Base-by-base conservation (phyloP, 2,329 filamentous ascomycete species). In the Bisporella sp. region DNA sequence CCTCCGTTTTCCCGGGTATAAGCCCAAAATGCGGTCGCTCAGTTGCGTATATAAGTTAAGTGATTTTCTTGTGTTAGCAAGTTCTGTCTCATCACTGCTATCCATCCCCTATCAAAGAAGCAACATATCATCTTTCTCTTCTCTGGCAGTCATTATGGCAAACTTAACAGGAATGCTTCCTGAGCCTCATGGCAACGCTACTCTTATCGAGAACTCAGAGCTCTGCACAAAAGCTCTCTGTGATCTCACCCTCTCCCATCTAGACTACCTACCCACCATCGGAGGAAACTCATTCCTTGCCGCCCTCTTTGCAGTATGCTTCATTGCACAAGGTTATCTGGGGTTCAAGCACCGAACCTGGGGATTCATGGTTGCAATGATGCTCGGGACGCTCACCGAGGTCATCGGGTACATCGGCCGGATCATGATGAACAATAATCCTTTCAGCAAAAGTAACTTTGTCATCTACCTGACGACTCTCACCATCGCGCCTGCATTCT, bases 401-500 rank as follows among this genome's bases (percentile, higher is more conserved):
- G 9, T 49, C 7, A 68, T 74, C 9, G 79, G 78, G 53, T 82
- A 81, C 63, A 62, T 74, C 43, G 74, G 72, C 13, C 74, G 79
- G 47, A 66, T 75, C 42, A 67, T 74, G 29, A 70, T 82, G 41
- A 65, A 74, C 59, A 44, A 64, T 42, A 78, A 79, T 65, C 78
- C 79, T 4, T 84, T 76, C 74, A 68, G 77, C 64, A 60, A 70
- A 12, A 54, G 67, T 47, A 72, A 74, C 52, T 83, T 83, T 66
- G 66, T 81, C 64, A 73, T 77, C 42, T 78, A 82, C 54, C 81
- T 83, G 63, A 73, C 82, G 31, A 75, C 72, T 4, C 69, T 82
- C 11, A 63, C 60, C 0, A 63, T 63, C 30, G 60, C 60, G 5
- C 62, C 61, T 2, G 60, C 80, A 31, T 72, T 84, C 52, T 70